These are phyloP conservation scores for Euphorbia schlechtendalii DNA, from an alignment of 441 rosid species.

Conservation along the genomic window DNA sequence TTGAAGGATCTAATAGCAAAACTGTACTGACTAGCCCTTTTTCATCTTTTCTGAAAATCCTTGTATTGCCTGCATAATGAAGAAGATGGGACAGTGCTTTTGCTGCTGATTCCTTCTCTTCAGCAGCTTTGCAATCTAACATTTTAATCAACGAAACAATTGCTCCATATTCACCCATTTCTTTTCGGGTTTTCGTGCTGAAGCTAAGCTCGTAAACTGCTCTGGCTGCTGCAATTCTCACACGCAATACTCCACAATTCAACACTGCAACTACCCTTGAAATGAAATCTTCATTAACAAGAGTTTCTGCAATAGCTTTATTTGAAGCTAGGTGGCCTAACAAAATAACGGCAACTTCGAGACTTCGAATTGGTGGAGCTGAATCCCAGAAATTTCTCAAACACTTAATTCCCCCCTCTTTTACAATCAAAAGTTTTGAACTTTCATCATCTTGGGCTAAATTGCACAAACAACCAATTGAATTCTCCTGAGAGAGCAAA, in stretches of 20 bases:
- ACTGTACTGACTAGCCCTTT: conserved; percentile 52
- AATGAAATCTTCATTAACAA: conserved; percentile 42
- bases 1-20: conserved; percentile 56
- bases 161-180: conserved; percentile 60
- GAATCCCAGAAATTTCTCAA: conserved; percentile 80
- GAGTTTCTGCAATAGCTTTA: conserved; percentile 15
- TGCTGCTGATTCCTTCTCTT: conserved; percentile 85
- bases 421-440: conserved; percentile 51
- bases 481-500: conserved; percentile 59
- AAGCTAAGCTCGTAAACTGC: conserved; percentile 50
- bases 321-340: conserved; percentile 14
- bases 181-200: conserved; percentile 52
- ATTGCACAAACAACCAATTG: conserved; percentile 70
- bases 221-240: conserved; percentile 64
- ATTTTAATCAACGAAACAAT: conserved; percentile 49
- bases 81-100: conserved; percentile 53
- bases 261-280: conserved; percentile 24
- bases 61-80: conserved; percentile 42
- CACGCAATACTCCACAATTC: conserved; percentile 56
- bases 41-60: conserved; percentile 47
- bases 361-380: conserved; percentile 35
- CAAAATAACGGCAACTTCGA: conserved; percentile 66
- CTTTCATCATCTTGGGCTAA: conserved; percentile 47
- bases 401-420: conserved; percentile 63
- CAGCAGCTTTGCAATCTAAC: conserved; percentile 79